These are phyloP conservation scores for Dothideomycetes sp. DNA, from an alignment of 2,329 filamentous ascomycete genomes.

Conservation along the genomic window DNA sequence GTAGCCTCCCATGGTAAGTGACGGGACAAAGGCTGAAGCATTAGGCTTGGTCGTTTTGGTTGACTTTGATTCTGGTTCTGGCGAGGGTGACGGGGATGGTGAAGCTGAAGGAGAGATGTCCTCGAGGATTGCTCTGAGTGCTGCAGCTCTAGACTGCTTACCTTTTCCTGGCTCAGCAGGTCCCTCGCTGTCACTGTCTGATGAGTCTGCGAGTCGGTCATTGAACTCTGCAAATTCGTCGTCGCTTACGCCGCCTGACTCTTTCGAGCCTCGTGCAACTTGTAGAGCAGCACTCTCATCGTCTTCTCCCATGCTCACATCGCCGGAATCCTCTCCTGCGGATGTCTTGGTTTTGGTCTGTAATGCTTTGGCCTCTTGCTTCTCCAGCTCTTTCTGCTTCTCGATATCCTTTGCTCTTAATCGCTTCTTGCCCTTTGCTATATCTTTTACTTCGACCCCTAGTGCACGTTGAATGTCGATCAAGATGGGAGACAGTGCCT, in stretches of 20 bases:
- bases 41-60: slow-evolving; percentile 20
- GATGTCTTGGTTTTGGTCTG: neutral
- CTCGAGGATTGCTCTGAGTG: slow-evolving; percentile 15
- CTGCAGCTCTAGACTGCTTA: slow-evolving; percentile 7
- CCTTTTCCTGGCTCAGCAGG: slow-evolving; percentile 20
- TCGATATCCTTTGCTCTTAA: slow-evolving; percentile 21
- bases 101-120: slow-evolving; percentile 19
- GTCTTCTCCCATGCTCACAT: neutral
- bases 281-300: neutral
- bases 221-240: slow-evolving; percentile 25
- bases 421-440: slow-evolving; percentile 20
- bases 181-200: slow-evolving; percentile 22
- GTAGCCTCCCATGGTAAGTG: slow-evolving; percentile 68
- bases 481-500: slow-evolving; percentile 41
- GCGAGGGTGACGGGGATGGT: slow-evolving; percentile 18
- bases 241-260: neutral
- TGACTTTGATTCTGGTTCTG: slow-evolving; percentile 18
- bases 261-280: neutral
- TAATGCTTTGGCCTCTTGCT: neutral
- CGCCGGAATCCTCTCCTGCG: slow-evolving; percentile 7
- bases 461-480: slow-evolving; percentile 34
- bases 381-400: slow-evolving; percentile 2
- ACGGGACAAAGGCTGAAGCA: slow-evolving; percentile 59
- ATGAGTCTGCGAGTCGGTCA: slow-evolving; percentile 32
- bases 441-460: slow-evolving; percentile 21